phyloP scores from a whole-genome alignment of 345 rosid genomes.

The Populus deltoides region DNA sequence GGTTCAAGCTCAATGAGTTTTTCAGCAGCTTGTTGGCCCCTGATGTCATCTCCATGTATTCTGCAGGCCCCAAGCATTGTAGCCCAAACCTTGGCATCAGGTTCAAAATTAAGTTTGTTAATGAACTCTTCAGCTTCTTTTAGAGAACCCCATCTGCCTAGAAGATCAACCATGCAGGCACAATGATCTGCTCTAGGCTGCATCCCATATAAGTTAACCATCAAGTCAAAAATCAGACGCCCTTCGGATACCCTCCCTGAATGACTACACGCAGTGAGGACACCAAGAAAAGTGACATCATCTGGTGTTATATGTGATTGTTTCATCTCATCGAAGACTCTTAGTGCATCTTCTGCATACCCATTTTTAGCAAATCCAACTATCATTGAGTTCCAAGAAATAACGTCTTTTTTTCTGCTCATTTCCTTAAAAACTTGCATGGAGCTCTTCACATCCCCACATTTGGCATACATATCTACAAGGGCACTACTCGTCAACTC shows the following conservation, averaged over 20 bases:
- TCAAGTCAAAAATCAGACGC: conserved; percentile 53
- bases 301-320: conserved; percentile 57
- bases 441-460: conserved; percentile 74
- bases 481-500: conserved; percentile 75
- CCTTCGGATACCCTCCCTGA: conserved; percentile 80
- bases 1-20: conserved; percentile 77
- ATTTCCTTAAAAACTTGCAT: conserved; percentile 62
- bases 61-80: conserved; percentile 86
- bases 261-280: conserved; percentile 94
- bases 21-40: conserved; percentile 67
- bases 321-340: conserved; percentile 59
- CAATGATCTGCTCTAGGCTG: conserved; percentile 71
- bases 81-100: conserved; percentile 81
- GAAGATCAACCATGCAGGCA: conserved; percentile 94
- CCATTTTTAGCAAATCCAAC: conserved; percentile 92
- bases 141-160: conserved; percentile 85
- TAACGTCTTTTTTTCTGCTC: conserved; percentile 44
- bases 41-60: conserved; percentile 73
- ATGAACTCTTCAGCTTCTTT: conserved; percentile 78
- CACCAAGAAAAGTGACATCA: conserved; percentile 86
- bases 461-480: conserved; percentile 96
- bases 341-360: conserved; percentile 74
- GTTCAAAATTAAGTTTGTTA: conserved; percentile 47
- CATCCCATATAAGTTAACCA: conserved; percentile 57
- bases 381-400: conserved; percentile 90